Conservation (phyloP, 2,329 filamentous ascomycete genomes). For the Pezicula neosporulosa region DNA sequence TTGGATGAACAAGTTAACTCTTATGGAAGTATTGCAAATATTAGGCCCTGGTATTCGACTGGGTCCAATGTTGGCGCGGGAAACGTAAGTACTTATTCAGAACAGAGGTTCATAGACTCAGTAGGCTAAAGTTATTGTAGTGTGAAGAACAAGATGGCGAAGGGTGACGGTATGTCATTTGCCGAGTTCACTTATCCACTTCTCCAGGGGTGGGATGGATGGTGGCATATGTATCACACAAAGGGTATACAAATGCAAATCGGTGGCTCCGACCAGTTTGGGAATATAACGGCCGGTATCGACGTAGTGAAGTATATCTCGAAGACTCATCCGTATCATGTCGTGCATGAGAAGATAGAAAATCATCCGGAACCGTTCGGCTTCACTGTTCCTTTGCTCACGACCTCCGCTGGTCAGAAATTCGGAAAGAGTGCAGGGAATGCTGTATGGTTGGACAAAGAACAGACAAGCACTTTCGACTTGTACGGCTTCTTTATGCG, state of each 20-base stretch:
- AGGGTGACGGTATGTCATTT: conserved; percentile 89
- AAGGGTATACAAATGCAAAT: conserved; percentile 78
- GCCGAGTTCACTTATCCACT: conserved; percentile 92
- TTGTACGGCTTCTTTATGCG: conserved; percentile 89
- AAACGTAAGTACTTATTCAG: conserved; percentile 61
- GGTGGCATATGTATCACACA: conserved; percentile 78
- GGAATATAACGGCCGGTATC: conserved; percentile 90
- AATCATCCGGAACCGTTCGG: conserved; percentile 58
- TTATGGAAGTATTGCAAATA: conserved; percentile 72
- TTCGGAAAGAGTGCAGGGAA: conserved; percentile 95
- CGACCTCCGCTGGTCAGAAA: conserved; percentile 80
- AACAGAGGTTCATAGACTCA: conserved; percentile 5
- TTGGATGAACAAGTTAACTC: conserved; percentile 72
- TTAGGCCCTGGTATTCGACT: conserved; percentile 73
- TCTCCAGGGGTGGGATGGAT: conserved; percentile 95
- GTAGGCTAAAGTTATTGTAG: conserved; percentile 15
- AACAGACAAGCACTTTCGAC: conserved; percentile 78
- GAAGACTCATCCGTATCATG: conserved; percentile 47
- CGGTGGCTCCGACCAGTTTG: conserved; percentile 92
- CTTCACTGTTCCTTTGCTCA: conserved; percentile 87
- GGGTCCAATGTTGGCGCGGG: conserved; percentile 82
- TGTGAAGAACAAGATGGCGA: conserved; percentile 79
- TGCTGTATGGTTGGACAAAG: conserved; percentile 84
- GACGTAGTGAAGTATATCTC: conserved; percentile 78
- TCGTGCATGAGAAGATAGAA: conserved; percentile 40